phyloP scores from a whole-genome alignment of 148 eudicot species.

The Spergularia marina region DNA sequence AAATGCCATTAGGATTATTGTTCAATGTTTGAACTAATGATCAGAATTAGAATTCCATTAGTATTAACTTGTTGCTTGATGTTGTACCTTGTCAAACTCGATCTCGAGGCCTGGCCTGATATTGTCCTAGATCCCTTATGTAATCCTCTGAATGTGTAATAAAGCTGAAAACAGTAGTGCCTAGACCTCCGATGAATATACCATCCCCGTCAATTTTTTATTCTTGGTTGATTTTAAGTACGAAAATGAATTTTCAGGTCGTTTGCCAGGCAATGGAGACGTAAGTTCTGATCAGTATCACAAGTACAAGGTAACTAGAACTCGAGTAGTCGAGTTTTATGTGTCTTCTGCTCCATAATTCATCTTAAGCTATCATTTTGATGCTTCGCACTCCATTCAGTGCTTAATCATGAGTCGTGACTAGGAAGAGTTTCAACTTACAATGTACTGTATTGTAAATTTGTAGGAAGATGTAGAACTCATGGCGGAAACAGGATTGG shows the following conservation, averaged over 20 bases:
- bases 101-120: too few species aligned
- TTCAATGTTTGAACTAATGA: too few species aligned
- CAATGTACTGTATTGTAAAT: too few species aligned
- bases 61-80: too few species aligned
- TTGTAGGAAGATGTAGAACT: conserved; percentile 51
- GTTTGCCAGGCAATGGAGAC: conserved; percentile 23
- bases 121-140: too few species aligned
- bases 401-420: neutral
- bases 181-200: too few species aligned
- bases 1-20: too few species aligned
- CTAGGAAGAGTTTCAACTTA: too few species aligned
- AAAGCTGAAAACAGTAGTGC: too few species aligned
- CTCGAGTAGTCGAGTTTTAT: neutral
- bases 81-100: too few species aligned
- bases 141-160: too few species aligned
- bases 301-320: conserved; percentile 31
- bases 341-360: neutral
- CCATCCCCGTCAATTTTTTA: neutral
- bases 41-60: too few species aligned
- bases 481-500: conserved; percentile 47
- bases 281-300: conserved; percentile 35
- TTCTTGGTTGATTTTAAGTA: neutral
- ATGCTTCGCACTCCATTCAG: neutral
- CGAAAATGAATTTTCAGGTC: conserved; percentile 10
- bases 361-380: neutral